Conservation (phyloP, 805 yeast genomes). For the Lipomyces oligophaga region DNA sequence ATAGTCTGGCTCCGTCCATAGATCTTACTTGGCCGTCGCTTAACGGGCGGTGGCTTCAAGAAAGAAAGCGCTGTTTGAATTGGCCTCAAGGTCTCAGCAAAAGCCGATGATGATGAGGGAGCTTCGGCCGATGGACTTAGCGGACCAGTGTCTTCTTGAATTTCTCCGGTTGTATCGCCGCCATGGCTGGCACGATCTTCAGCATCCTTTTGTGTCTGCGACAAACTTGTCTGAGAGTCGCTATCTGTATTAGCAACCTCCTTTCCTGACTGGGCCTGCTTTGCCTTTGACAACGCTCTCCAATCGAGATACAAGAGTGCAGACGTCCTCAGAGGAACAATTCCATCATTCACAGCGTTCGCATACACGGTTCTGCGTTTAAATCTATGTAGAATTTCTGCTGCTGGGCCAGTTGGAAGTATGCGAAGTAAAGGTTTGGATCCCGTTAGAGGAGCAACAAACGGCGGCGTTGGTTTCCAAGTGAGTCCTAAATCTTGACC, state of each 20-base stretch:
- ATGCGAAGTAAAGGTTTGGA: slow-evolving; percentile 65
- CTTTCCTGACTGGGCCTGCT: slow-evolving; percentile 36
- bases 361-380: slow-evolving; percentile 78
- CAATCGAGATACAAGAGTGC: slow-evolving; percentile 79
- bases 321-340: slow-evolving; percentile 89
- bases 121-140: neutral
- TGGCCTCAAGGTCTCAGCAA: slow-evolving; percentile 10
- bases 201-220: neutral
- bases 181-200: too few species aligned
- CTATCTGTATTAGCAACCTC: neutral
- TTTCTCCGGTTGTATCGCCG: neutral
- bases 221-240: too few species aligned
- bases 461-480: slow-evolving; percentile 36
- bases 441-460: slow-evolving; percentile 6
- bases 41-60: slow-evolving; percentile 35
- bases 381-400: slow-evolving; percentile 58
- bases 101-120: neutral
- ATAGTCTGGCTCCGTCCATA: slow-evolving; percentile 33
- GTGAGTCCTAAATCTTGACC: slow-evolving; percentile 84
- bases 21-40: slow-evolving; percentile 31
- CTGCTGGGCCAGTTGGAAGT: slow-evolving; percentile 73
- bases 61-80: slow-evolving; percentile 32
- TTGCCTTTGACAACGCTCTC: slow-evolving; percentile 60
- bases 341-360: slow-evolving; percentile 87
- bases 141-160: neutral